Evolutionary conservation across 257 asterid species (phyloP), one percentile per base, ranked within the genome.

Genomic region (Salvia miltiorrhiza): DNA sequence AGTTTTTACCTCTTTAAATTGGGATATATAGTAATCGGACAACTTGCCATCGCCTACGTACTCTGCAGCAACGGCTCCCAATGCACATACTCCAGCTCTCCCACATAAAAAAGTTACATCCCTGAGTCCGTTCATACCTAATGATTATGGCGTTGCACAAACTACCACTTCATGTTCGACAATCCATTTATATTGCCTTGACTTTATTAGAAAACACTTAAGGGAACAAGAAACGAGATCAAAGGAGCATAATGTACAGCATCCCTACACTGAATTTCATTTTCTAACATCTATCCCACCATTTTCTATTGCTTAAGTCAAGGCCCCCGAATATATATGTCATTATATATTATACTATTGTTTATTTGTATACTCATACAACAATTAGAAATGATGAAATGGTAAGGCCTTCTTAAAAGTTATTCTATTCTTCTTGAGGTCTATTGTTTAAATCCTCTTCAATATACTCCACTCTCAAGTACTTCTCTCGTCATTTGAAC

Each of bases 21-120:
- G 83, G 67, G 82, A 56, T 64, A 85, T 35, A 81, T 82, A 86
- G 79, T 84, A 59, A 9, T 71, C 28, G 52, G 73, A 67, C 73
- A 79, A 73, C 69, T 72, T 68, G 65, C 79, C 85, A 52, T 84
- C 79, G 32, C 80, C 86, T 73, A 69, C 53, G 73, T 78, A 53
- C 73, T 82, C 83, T 13, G 96, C 87, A 65, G 79, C 88, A n/a
- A 79, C 92, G 5, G 96, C 95, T 65, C 95, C 96, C 9, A 89
- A 74, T 7, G 96, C 90, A 76, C 88, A 87, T 37, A 85, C 85
- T 40, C 96, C 95, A 70, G 77, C 84, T 81, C 95, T 82, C 69
- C 96, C 96, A 70, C 89, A 79, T 26, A 89, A 28, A 73, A 87
- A 89, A 7, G 86, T 79, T 67, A 81, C 92, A 60, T 85, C 82